Conservation (phyloP, 225 moss, liverwort and hornwort genomes). For the Anthoceros angustus region DNA sequence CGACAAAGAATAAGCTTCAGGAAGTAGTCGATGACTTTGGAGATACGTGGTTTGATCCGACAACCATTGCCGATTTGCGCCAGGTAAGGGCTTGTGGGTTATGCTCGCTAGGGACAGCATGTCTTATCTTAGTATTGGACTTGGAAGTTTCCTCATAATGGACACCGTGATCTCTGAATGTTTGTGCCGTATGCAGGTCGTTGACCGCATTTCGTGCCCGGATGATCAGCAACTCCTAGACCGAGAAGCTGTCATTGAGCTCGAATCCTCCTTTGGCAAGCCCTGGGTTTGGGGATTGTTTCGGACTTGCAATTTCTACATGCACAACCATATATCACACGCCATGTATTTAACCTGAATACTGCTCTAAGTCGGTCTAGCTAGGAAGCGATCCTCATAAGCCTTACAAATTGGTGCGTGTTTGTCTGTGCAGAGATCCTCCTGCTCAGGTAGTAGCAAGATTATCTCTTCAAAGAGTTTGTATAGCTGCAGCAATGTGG, state of each 20-base stretch:
- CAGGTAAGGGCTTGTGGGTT: neutral
- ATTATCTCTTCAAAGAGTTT: constrained; percentile 8
- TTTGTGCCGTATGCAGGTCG: too few relatives aligned
- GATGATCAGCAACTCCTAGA: too few relatives aligned
- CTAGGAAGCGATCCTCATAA: neutral
- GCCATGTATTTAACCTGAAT: neutral
- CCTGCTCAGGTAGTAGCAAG: constrained; percentile 9
- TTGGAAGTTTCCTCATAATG: neutral
- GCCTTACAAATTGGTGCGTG: neutral
- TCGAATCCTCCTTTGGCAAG: too few relatives aligned
- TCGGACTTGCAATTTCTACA: too few relatives aligned
- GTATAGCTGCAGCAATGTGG: constrained; percentile 3
- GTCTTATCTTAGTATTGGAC: neutral
- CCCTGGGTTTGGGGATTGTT: too few relatives aligned
- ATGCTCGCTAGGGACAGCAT: neutral
- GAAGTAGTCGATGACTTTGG: neutral
- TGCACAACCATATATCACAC: too few relatives aligned
- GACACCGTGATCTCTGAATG: too few relatives aligned
- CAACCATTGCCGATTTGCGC: neutral
- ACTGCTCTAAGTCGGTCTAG: neutral
- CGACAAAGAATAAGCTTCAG: constrained; percentile 2
- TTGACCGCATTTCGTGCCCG: too few relatives aligned
- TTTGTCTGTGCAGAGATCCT: constrained; percentile 5
- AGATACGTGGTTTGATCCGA: neutral
- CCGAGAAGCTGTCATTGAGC: too few relatives aligned